phyloP scores from a whole-genome alignment of 1,139 yeast genomes.

The Maudiozyma humilis region DNA sequence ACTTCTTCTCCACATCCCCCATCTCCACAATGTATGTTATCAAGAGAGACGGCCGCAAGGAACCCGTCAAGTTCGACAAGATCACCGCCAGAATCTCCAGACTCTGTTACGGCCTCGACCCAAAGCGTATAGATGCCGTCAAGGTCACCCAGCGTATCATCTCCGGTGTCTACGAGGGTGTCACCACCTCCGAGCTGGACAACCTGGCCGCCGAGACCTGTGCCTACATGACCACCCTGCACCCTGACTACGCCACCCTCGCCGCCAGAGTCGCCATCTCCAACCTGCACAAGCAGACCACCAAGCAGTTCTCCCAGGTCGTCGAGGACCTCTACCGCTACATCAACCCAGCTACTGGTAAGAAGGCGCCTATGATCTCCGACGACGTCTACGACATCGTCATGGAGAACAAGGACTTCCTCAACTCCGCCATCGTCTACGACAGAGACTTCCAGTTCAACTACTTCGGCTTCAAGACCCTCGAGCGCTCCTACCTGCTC shows the following conservation, averaged over 20 bases:
- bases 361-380: slow-evolving; percentile 74
- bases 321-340: slow-evolving; percentile 58
- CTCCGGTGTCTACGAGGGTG: slow-evolving; percentile 91
- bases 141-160: slow-evolving; percentile 84
- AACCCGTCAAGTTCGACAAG: slow-evolving; percentile 76
- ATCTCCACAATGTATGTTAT: slow-evolving; percentile 13
- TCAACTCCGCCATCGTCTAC: slow-evolving; percentile 72
- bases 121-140: slow-evolving; percentile 78
- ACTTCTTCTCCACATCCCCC: neutral
- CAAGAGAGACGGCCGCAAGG: slow-evolving; percentile 72
- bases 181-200: slow-evolving; percentile 87
- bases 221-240: slow-evolving; percentile 94
- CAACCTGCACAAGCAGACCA: slow-evolving; percentile 91
- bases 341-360: slow-evolving; percentile 64
- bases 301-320: slow-evolving; percentile 79
- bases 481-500: slow-evolving; percentile 74
- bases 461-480: slow-evolving; percentile 81
- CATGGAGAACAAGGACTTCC: slow-evolving; percentile 54
- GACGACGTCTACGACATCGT: slow-evolving; percentile 60
- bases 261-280: slow-evolving; percentile 97
- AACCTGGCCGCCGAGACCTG: slow-evolving; percentile 98
- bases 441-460: slow-evolving; percentile 79
- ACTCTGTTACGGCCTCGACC: slow-evolving; percentile 75
- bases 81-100: slow-evolving; percentile 59
- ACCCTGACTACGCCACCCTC: slow-evolving; percentile 91